A percentile compares a stretch with the other conserved stretches of the same genome.
These are phyloP conservation scores for Podospora comata DNA, from an alignment of 495 filamentous ascomycete genomes.

Conservation along the genomic window DNA sequence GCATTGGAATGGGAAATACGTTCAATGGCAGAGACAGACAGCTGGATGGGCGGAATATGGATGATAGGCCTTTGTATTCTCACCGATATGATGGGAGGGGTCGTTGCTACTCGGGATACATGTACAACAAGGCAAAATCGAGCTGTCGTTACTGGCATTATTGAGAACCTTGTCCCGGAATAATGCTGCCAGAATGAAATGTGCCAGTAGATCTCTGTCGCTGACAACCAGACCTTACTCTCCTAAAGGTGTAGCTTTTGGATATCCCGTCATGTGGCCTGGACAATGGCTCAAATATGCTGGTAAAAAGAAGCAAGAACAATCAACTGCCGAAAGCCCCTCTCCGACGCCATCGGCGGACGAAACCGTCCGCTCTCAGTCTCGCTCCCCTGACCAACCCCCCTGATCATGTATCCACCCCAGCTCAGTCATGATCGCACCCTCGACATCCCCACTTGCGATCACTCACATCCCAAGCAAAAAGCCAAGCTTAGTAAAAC, in stretches of 20 bases:
- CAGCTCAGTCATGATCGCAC: neutral
- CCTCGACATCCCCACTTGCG: neutral
- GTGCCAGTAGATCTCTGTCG: no score
- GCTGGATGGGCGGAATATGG: neutral
- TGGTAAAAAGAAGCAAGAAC: neutral
- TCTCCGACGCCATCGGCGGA: neutral
- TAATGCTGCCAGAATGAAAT: neutral
- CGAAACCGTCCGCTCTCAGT: neutral
- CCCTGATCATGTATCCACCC: neutral
- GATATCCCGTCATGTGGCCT: neutral
- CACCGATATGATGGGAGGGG: neutral
- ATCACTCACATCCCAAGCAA: neutral
- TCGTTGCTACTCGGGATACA: neutral
- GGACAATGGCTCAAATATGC: neutral
- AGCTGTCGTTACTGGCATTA: neutral
- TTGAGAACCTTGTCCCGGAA: neutral
- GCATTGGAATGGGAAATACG: neutral
- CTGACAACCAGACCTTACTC: no score
- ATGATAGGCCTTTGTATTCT: neutral
- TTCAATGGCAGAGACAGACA: neutral
- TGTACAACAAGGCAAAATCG: neutral
- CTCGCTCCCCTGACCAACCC: neutral
- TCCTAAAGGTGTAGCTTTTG: no score
- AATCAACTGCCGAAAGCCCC: neutral
- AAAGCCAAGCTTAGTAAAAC: neutral